Base-by-base conservation (phyloP, 805 yeast species). In the Metschnikowia gruessii region DNA sequence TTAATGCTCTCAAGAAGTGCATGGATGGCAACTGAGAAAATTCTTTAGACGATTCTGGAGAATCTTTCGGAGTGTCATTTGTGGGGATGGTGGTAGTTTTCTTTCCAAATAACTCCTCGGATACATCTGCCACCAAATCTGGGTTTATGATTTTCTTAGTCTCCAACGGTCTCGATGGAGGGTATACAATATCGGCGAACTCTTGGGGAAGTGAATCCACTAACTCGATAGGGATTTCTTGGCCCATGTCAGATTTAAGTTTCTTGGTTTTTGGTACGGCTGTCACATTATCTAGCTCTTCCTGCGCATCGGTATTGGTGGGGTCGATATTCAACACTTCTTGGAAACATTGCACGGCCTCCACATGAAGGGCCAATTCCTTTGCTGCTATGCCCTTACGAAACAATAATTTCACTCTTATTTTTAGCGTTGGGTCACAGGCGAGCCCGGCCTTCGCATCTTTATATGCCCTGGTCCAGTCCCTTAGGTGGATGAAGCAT, bases 381-480 rank as follows among this genome's bases (percentile, higher is more conserved):
- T 62, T 56, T 37, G 66, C 58, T 0, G 80, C 79, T 0, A 68
- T 29, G 0, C 81, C 78, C 46, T 70, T 65, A 41, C 90, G 69
- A 68, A 75, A 83, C 2, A 71, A 55, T 0, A 84, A 62, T 57
- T 84, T 84, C 2, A 73, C 62, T 32, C 57, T 52, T 0, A 77
- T 67, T 33, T 66, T 68, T 0, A 34, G 29, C 12, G 66, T 66
- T 2, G 65, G 56, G 4, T 56, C 59, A 2, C 64, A 37, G 1
- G 47, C 39, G 13, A 84, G 61, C 0, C 87, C 91, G 13, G 57
- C 55, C 10, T 74, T 61, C 49, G 86, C 76, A 47, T 77, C 81
- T 16, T 62, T 59, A 3, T 76, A 56, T 2, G 83, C 87, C 15
- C 75, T 63, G 2, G 61, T 55, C 72, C 76, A 81, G 28, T 75